Percentiles rank a stretch among this genome's conserved stretches.
Conservation (phyloP, 2,329 filamentous ascomycete species). For the Aspergillus sp. region DNA sequence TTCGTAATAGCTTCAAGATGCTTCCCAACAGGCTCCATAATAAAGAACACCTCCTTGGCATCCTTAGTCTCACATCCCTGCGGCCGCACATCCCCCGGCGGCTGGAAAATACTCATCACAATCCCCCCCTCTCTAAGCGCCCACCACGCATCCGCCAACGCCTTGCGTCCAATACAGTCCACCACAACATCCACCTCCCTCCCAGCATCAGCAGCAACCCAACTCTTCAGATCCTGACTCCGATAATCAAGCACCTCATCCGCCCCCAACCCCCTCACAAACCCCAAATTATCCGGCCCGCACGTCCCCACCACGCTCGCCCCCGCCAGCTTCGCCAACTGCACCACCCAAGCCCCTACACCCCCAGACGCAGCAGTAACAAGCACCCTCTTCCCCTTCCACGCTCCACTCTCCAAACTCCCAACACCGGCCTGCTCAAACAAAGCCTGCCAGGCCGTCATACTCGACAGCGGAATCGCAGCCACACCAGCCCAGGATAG, state of each 20-base stretch:
- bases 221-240: conserved; percentile 20
- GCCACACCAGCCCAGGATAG: conserved; percentile 40
- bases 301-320: conserved; percentile 43
- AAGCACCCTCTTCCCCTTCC: conserved; percentile 41
- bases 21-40: conserved; percentile 40
- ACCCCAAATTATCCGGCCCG: conserved; percentile 38
- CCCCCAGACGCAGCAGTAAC: conserved; percentile 48
- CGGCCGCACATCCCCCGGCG: conserved; percentile 34
- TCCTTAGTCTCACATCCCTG: conserved; percentile 21
- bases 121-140: conserved; percentile 37
- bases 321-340: conserved; percentile 27
- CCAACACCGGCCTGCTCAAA: conserved; percentile 38
- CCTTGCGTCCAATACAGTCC: conserved; percentile 45
- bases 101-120: conserved; percentile 43
- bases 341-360: conserved; percentile 47
- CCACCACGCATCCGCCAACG: conserved; percentile 46
- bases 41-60: conserved; percentile 42
- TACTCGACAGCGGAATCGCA: conserved; percentile 40
- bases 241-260: conserved; percentile 44
- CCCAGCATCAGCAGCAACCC: conserved; percentile 25
- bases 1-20: conserved; percentile 40
- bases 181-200: conserved; percentile 46
- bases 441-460: conserved; percentile 48
- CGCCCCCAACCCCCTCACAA: conserved; percentile 44
- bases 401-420: conserved; percentile 12